These are phyloP conservation scores for Sutorius australiensis DNA, from an alignment of 768 basidiomycete species.

Conservation along the genomic window DNA sequence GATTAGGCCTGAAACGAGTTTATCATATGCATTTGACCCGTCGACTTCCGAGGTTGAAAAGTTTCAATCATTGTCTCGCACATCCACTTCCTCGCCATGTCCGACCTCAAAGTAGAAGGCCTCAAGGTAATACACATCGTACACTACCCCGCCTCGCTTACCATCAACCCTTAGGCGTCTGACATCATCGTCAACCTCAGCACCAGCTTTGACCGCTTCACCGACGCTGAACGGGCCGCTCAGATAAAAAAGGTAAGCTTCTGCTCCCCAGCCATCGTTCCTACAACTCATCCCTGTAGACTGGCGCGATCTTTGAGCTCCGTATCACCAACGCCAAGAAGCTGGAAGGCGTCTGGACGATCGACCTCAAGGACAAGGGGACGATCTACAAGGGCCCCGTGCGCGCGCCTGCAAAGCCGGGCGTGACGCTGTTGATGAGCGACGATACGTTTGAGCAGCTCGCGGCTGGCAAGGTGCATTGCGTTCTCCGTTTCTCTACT, in stretches of 20 bases:
- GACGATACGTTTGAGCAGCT: slow-evolving; percentile 75
- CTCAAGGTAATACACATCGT: slow-evolving; percentile 50
- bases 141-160: background rate
- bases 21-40: slow-evolving; percentile 4
- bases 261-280: background rate
- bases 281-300: slow-evolving; percentile 33
- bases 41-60: background rate
- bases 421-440: slow-evolving; percentile 75
- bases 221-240: slow-evolving; percentile 57
- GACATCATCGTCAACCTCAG: slow-evolving; percentile 56
- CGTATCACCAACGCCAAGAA: slow-evolving; percentile 70
- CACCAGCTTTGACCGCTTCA: slow-evolving; percentile 48
- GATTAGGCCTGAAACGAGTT: background rate
- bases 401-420: slow-evolving; percentile 54
- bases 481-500: background rate
- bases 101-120: slow-evolving; percentile 68
- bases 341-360: slow-evolving; percentile 79
- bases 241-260: slow-evolving; percentile 66
- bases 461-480: slow-evolving; percentile 63
- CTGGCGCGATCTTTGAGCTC: slow-evolving; percentile 85
- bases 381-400: slow-evolving; percentile 65
- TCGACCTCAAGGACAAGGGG: slow-evolving; percentile 87
- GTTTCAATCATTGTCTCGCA: background rate
- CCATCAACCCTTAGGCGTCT: slow-evolving; percentile 49
- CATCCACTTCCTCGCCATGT: slow-evolving; percentile 41